Conservation (phyloP, 2,329 filamentous ascomycete species). For the Cercospora sp. region DNA sequence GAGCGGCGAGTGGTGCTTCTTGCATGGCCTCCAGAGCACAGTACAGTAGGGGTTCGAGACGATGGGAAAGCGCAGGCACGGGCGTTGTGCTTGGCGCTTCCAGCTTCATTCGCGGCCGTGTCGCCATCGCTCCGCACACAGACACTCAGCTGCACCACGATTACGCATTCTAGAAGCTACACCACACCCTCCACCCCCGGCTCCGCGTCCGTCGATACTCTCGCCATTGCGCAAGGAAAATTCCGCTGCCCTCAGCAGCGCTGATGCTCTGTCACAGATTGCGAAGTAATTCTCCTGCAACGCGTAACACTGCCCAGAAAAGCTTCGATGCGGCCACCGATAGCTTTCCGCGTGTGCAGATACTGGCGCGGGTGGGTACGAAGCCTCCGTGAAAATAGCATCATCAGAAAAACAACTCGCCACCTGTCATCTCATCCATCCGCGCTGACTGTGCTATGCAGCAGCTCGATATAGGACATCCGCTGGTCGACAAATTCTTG, state of each 20-base stretch:
- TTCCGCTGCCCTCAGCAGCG: not conserved
- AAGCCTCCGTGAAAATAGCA: conserved; percentile 6
- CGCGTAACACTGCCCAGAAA: not conserved
- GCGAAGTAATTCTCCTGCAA: not conserved
- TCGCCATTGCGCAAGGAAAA: not conserved
- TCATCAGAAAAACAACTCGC: not conserved
- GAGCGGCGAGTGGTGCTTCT: conserved; percentile 13
- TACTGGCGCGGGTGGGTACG: not conserved
- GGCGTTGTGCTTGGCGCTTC: not conserved
- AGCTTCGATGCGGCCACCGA: not conserved
- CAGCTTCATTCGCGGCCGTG: not conserved
- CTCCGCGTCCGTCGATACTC: not conserved
- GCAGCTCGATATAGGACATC: not conserved
- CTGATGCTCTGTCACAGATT: not conserved
- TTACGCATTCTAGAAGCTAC: not conserved
- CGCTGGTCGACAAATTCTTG: not conserved
- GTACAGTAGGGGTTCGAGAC: not conserved
- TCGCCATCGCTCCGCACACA: not conserved
- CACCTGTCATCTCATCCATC: not conserved
- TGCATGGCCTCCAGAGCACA: not conserved
- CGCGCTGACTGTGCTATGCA: conserved; percentile 1
- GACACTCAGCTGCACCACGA: not conserved
- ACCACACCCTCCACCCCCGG: not conserved
- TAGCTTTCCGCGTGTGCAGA: not conserved
- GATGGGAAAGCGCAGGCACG: not conserved